phyloP scores from a whole-genome alignment of 352 stramenopile genomes.

The Globisporangium abappressorium region DNA sequence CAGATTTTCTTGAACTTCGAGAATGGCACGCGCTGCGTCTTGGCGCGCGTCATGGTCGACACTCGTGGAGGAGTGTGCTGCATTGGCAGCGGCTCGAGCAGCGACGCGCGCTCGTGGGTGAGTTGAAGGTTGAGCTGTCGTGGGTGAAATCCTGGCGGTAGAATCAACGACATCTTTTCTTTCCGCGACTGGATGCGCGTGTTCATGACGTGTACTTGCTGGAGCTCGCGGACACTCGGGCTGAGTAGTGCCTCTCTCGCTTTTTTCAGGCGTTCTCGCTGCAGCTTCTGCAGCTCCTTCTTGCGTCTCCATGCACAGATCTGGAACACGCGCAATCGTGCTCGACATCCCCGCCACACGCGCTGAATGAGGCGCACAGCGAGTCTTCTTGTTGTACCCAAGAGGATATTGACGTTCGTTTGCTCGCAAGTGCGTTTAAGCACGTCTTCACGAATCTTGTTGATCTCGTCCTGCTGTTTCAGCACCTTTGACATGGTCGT shows the following conservation, averaged over 20 bases:
- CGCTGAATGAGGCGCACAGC: conserved; percentile 42
- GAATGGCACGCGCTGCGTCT: conserved; percentile 42
- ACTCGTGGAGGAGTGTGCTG: conserved; percentile 27
- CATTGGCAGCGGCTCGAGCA: conserved; percentile 39
- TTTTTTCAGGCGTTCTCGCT: conserved; percentile 32
- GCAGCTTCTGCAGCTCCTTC: conserved; percentile 21
- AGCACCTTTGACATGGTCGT: conserved; percentile 17
- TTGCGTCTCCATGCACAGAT: conserved; percentile 27
- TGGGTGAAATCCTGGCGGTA: conserved; percentile 5
- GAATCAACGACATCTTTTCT: conserved; percentile 27
- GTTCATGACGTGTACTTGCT: conserved; percentile 16
- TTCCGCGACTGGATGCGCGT: conserved; percentile 30
- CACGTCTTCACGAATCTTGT: conserved; percentile 10
- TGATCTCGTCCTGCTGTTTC: conserved; percentile 14
- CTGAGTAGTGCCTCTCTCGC: conserved; percentile 31
- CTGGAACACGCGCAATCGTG: conserved; percentile 22
- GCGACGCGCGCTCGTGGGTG: conserved; percentile 19
- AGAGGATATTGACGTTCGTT: conserved; percentile 15
- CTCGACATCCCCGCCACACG: conserved; percentile 51
- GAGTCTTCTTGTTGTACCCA: conserved; percentile 22
- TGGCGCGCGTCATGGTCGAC: conserved; percentile 29
- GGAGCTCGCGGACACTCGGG: conserved; percentile 21
- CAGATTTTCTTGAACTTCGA: conserved; percentile 50
- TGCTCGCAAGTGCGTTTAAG: conserved; percentile 2
- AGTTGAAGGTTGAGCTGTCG: conserved; percentile 5